Base-by-base conservation (phyloP, 106 monocot genomes). In the Cymbidium sinense region DNA sequence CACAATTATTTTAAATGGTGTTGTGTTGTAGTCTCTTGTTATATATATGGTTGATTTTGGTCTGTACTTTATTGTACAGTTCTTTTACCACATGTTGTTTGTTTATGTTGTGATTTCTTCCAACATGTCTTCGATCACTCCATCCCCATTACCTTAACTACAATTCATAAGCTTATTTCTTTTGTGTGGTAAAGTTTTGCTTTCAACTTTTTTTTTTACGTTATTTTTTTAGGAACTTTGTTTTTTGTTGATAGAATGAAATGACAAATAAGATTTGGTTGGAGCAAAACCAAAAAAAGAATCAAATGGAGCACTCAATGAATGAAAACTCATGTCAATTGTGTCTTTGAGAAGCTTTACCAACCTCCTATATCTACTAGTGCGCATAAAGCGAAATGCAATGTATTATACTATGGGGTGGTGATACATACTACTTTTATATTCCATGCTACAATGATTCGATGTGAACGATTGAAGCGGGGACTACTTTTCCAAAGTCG, bases 321-420 rank as follows among this genome's bases (percentile, higher is more conserved):
- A 98, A 81, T 83, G 98, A 98, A 85, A 98, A 94, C 75, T 90
- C 94, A 69, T 98, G 98, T 72, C 98, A 92, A 79, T 77, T 98
- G 37, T 98, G 98, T 81, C n/a, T 90, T 94, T 34, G 98, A 94
- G 75, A 98, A 92, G 44, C 98, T 98, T 65, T 88, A 87, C 4
- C 98, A 94, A 29, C 98, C 94, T 27, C 98, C 98, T 27, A 94
- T 98, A 83, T 98, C 84, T 86, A 27, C 94, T 81, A 94, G 98
- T 82, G 98, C 94, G 98, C 54, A 98, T 98, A 79, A 98, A 98
- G 82, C 83, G 92, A 61, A 98, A 98, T 82, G 98, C 98, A 28
- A 79, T 82, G 80, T 98, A 89, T 86, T 94, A 98, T 81, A 90
- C 94, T 84, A 29, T 92, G 91, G 41, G 87, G 77, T 74, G 92